phyloP scores from a whole-genome alignment of 129 eudicot genomes.

The Artemisia annua region DNA sequence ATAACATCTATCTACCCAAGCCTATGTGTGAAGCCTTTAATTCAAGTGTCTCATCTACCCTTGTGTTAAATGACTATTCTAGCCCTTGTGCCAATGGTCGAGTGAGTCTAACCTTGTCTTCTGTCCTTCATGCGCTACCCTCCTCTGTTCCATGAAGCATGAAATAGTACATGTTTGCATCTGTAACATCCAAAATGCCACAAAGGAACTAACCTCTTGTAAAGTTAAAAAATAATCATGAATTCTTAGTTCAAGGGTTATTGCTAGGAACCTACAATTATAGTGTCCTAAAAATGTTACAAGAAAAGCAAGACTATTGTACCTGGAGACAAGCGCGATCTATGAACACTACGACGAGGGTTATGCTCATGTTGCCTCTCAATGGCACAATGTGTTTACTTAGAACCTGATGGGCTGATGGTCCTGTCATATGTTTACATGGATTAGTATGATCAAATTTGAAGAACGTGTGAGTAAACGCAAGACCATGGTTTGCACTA shows the following conservation, averaged over 20 bases:
- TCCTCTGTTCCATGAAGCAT: slow-evolving; percentile 2
- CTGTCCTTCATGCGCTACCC: slow-evolving; percentile 20
- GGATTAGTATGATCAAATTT: too few relatives aligned
- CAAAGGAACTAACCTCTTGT: neutral
- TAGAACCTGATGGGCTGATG: slow-evolving; percentile 28
- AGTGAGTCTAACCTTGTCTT: slow-evolving; percentile 2
- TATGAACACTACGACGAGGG: slow-evolving; percentile 25
- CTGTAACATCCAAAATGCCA: slow-evolving; percentile 15
- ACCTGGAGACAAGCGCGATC: slow-evolving; percentile 54
- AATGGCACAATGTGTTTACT: slow-evolving; percentile 29
- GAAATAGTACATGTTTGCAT: slow-evolving; percentile 9
- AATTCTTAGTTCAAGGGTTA: neutral
- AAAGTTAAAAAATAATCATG: neutral
- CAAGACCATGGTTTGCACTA: neutral
- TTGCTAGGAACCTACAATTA: neutral
- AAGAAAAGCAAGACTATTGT: neutral
- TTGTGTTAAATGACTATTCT: slow-evolving; percentile 21
- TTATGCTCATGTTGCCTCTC: slow-evolving; percentile 31
- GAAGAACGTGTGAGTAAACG: too few relatives aligned
- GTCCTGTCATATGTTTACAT: slow-evolving; percentile 31
- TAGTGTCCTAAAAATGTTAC: neutral
- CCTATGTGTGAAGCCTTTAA: slow-evolving; percentile 8
- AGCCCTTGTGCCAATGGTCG: neutral
- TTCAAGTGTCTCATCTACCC: slow-evolving; percentile 26
- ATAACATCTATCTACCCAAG: neutral